phyloP scores from a whole-genome alignment of 352 stramenopile species.

The Pythium monospermum region DNA sequence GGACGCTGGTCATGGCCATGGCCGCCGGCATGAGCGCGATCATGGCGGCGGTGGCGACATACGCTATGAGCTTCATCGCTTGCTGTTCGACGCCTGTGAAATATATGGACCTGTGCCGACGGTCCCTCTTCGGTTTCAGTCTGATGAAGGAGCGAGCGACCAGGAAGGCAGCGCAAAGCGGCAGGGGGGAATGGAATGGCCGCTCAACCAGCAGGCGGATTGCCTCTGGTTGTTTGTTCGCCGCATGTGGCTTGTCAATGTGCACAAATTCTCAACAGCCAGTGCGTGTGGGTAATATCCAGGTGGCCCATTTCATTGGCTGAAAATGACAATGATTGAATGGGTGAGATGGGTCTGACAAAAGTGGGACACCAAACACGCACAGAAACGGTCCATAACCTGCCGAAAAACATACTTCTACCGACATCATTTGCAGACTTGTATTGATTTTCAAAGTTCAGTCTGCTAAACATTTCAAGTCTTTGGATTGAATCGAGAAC shows the following conservation, averaged over 20 bases:
- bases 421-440: background rate
- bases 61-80: too few relatives aligned
- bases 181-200: background rate
- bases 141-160: background rate
- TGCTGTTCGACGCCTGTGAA: too few relatives aligned
- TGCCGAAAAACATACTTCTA: background rate
- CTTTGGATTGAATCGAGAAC: too few relatives aligned
- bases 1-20: too few relatives aligned
- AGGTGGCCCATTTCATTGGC: background rate
- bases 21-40: background rate
- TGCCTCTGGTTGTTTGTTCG: background rate
- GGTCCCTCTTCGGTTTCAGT: background rate
- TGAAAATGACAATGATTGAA: background rate
- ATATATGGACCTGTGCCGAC: too few relatives aligned
- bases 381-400: constrained; percentile 2
- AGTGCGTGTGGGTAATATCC: too few relatives aligned
- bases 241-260: too few relatives aligned
- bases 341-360: constrained; percentile 8
- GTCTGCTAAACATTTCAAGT: too few relatives aligned
- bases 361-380: constrained; percentile 8
- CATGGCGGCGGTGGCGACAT: too few relatives aligned
- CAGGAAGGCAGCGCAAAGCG: background rate
- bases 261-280: too few relatives aligned
- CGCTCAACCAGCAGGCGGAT: background rate
- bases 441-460: background rate